Percentiles rank a stretch among this genome's conserved stretches.
Evolutionary conservation across 148 eudicot species (phyloP).

Genomic region (Fagopyrum tataricum): DNA sequence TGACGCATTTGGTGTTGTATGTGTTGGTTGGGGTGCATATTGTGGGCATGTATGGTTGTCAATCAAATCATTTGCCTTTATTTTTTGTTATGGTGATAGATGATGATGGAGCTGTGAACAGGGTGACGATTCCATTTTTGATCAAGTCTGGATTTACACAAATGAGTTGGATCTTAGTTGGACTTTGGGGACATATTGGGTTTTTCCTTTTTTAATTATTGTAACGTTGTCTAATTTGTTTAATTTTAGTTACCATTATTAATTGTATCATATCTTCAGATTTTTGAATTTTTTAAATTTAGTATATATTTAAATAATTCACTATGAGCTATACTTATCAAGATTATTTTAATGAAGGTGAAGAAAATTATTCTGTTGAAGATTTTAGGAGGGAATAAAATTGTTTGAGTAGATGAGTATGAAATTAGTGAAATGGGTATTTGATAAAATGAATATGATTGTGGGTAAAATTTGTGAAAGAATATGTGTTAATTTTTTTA

Average conservation of each 20-base stretch:
- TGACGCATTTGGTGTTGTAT: slow-evolving; percentile 3
- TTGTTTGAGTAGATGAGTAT: too few species aligned
- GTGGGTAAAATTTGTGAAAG: too few species aligned
- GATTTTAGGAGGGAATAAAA: too few species aligned
- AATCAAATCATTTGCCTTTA: neutral
- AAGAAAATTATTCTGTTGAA: too few species aligned
- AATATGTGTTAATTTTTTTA: too few species aligned
- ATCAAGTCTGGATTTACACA: neutral
- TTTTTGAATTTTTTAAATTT: neutral
- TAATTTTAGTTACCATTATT: neutral
- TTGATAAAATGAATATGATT: too few species aligned
- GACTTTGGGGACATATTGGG: neutral
- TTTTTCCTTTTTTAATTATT: neutral
- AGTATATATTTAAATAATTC: neutral
- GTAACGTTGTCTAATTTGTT: neutral
- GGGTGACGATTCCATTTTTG: neutral
- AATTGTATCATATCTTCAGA: neutral
- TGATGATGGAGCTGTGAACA: slow-evolving; percentile 8
- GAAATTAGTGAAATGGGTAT: too few species aligned
- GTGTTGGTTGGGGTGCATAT: slow-evolving; percentile 5
- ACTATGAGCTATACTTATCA: too few species aligned
- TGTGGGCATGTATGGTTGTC: slow-evolving; percentile 9
- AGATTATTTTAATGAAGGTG: too few species aligned
- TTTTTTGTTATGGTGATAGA: neutral
- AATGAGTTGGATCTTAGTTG: slow-evolving; percentile 5